A percentile compares a stretch with the other conserved stretches of the same genome.
These are phyloP conservation scores for Capsella rubella DNA, from an alignment of 441 rosid species.

Conservation along the genomic window DNA sequence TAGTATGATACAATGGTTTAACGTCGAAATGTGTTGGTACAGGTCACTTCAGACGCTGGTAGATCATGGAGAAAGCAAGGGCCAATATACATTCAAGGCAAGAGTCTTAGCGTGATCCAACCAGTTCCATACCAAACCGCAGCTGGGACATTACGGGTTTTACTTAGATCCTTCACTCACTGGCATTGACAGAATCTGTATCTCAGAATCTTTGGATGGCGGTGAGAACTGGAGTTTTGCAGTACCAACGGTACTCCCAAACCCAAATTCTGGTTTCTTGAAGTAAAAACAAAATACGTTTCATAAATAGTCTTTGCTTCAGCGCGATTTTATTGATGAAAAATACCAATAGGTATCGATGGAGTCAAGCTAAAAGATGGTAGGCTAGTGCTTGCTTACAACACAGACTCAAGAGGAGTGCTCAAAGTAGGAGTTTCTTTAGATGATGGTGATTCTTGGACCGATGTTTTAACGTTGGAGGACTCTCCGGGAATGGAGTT, in stretches of 20 bases:
- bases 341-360: slow-evolving; percentile 61
- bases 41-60: slow-evolving; percentile 76
- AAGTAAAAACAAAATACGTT: not conserved
- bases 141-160: slow-evolving; percentile 66
- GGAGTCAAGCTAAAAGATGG: slow-evolving; percentile 82
- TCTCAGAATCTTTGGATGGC: slow-evolving; percentile 81
- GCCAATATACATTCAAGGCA: slow-evolving; percentile 70
- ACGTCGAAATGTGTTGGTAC: slow-evolving; percentile 26
- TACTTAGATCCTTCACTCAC: slow-evolving; percentile 64
- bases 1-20: slow-evolving; percentile 24
- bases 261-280: slow-evolving; percentile 87
- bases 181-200: slow-evolving; percentile 69
- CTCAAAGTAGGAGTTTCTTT: slow-evolving; percentile 76
- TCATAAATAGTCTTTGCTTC: not conserved
- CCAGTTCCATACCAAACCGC: slow-evolving; percentile 80
- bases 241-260: slow-evolving; percentile 70
- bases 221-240: slow-evolving; percentile 82
- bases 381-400: slow-evolving; percentile 72
- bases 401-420: slow-evolving; percentile 79
- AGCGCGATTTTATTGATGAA: not conserved
- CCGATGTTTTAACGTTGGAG: slow-evolving; percentile 70
- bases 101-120: slow-evolving; percentile 87
- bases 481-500: slow-evolving; percentile 72
- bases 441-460: slow-evolving; percentile 88
- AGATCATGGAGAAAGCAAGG: slow-evolving; percentile 85